Conservation (phyloP, 805 yeast genomes). For the Diddensiella caesifluorescens region DNA sequence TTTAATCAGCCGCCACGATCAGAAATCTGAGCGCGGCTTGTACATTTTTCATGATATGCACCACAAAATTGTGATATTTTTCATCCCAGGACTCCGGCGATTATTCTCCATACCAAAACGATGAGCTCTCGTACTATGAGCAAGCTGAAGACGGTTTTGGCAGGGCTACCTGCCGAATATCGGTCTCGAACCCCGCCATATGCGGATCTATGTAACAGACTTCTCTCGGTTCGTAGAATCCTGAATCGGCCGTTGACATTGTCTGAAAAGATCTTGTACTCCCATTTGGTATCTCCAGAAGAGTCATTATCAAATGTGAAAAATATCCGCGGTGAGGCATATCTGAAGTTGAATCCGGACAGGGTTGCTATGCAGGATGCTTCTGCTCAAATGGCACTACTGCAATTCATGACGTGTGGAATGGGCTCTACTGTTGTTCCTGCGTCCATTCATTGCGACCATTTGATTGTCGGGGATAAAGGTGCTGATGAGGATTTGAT, state of each 20-base stretch:
- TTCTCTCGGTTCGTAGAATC: constrained; percentile 57
- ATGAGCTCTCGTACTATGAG: not conserved
- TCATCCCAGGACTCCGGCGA: too few relatives aligned
- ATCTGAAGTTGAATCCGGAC: constrained; percentile 91
- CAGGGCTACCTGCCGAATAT: constrained; percentile 36
- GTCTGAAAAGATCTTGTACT: constrained; percentile 91
- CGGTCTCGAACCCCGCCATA: constrained; percentile 83
- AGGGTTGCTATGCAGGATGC: constrained; percentile 99
- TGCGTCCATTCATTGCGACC: constrained; percentile 96
- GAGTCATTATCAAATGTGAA: constrained; percentile 57
- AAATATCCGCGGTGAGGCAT: constrained; percentile 76
- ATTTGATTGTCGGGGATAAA: constrained; percentile 91
- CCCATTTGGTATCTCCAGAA: constrained; percentile 86
- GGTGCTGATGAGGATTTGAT: constrained; percentile 83
- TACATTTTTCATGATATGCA: too few relatives aligned
- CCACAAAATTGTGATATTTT: too few relatives aligned
- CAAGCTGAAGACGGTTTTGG: constrained; percentile 1
- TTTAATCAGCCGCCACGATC: too few relatives aligned
- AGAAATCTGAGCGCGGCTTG: too few relatives aligned
- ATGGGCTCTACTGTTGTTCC: constrained; percentile 85
- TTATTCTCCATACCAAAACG: too few relatives aligned
- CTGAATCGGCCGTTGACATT: constrained; percentile 78
- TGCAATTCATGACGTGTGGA: constrained; percentile 97
- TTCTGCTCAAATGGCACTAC: constrained; percentile 98
- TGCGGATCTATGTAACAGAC: constrained; percentile 60